Evolutionary conservation across 2,329 filamentous ascomycete species (phyloP).

Genomic region (Aspergillus spinulosporus): DNA sequence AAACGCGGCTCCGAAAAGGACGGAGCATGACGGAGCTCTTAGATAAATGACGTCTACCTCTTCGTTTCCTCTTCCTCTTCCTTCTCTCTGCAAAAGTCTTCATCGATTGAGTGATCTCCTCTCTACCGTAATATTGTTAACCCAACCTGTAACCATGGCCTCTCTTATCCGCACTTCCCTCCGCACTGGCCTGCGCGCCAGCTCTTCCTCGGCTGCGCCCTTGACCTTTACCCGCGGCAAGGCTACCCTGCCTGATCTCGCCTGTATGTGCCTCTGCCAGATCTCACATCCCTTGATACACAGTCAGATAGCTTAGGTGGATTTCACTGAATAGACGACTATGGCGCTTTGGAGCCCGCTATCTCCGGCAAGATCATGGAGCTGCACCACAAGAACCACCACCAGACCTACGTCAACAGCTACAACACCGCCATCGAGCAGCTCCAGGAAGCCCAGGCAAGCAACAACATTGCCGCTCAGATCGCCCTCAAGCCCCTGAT

Average conservation of each 20-base stretch:
- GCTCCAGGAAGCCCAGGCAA: constrained; percentile 58
- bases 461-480: constrained; percentile 57
- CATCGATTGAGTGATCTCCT: constrained; percentile 11
- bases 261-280: constrained; percentile 57
- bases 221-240: constrained; percentile 81
- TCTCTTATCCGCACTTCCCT: constrained; percentile 71
- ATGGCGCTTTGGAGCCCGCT: constrained; percentile 83
- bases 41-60: constrained; percentile 26
- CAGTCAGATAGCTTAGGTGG: neutral
- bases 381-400: constrained; percentile 91
- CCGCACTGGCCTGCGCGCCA: constrained; percentile 70
- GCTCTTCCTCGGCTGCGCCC: constrained; percentile 59
- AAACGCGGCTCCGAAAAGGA: constrained; percentile 24
- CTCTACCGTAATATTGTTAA: constrained; percentile 15
- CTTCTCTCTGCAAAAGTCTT: constrained; percentile 6
- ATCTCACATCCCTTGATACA: neutral
- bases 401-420: constrained; percentile 88
- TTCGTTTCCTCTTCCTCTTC: constrained; percentile 18
- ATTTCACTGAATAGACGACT: constrained; percentile 70
- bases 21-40: constrained; percentile 12
- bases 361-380: constrained; percentile 94
- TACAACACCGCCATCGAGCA: constrained; percentile 80
- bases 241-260: constrained; percentile 87
- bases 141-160: constrained; percentile 59
- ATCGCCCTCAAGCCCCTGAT: constrained; percentile 61